A percentile compares a stretch with the other conserved stretches of the same genome.
Evolutionary conservation across 164 flowering plant species (phyloP).

Genomic region (Nymphaea colorata): DNA sequence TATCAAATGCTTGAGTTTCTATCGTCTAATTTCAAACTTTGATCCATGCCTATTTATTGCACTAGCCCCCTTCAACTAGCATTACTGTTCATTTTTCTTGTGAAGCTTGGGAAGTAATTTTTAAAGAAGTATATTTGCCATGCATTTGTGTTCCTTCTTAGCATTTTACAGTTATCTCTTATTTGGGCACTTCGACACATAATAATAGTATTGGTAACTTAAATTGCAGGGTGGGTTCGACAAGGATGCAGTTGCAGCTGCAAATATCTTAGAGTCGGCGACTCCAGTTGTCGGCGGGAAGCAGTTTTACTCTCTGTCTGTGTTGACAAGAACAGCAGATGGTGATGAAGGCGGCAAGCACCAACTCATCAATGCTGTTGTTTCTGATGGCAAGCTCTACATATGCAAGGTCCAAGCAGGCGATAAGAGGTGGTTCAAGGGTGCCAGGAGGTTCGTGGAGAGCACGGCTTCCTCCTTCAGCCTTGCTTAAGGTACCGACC

Average conservation of each 20-base stretch:
- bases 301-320: conserved; percentile 48
- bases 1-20: too few relatives aligned
- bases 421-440: conserved; percentile 99
- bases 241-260: conserved; percentile 58
- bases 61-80: too few relatives aligned
- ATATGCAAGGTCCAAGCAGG: conserved; percentile 99
- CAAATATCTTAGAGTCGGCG: conserved; percentile 68
- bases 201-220: neutral
- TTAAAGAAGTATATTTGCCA: too few relatives aligned
- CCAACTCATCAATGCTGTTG: conserved; percentile 74
- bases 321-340: conserved; percentile 94
- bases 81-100: too few relatives aligned
- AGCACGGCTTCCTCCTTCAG: conserved; percentile 76
- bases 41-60: too few relatives aligned
- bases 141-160: too few relatives aligned
- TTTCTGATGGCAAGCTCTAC: conserved; percentile 79
- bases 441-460: conserved; percentile 87
- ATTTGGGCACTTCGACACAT: neutral
- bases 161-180: too few relatives aligned
- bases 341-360: conserved; percentile 99
- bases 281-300: conserved; percentile 47
- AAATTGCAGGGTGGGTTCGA: conserved; percentile 81
- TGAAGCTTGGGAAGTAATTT: too few relatives aligned
- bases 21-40: too few relatives aligned
- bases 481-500: conserved; percentile 36